A percentile compares a stretch with the other conserved stretches of the same genome.
These are phyloP conservation scores for Chaetomiaceae sp. DNA, from an alignment of 2,329 filamentous ascomycete species.

Conservation along the genomic window DNA sequence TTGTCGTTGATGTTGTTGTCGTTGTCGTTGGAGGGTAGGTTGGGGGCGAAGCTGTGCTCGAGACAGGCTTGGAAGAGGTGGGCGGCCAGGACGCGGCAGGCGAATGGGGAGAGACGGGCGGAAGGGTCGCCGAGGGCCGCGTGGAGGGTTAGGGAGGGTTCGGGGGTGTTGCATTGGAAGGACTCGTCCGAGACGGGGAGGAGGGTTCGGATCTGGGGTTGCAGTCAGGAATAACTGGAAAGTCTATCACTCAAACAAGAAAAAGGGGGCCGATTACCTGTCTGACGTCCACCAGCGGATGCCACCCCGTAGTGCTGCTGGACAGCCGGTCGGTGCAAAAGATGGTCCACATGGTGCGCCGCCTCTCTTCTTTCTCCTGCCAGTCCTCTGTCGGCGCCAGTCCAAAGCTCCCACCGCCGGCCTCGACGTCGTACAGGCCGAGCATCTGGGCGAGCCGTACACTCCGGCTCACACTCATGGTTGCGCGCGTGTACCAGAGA, in stretches of 20 bases:
- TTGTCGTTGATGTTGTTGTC: not conserved
- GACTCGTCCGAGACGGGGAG: not conserved
- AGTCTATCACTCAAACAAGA: too few relatives aligned
- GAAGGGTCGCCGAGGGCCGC: not conserved
- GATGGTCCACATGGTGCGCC: conserved; percentile 3
- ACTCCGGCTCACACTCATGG: not conserved
- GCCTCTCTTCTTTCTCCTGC: not conserved
- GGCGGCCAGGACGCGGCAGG: not conserved
- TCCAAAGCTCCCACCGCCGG: not conserved
- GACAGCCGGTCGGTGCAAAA: conserved; percentile 2
- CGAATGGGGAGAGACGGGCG: not conserved
- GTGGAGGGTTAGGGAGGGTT: not conserved
- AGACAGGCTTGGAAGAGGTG: conserved; percentile 1
- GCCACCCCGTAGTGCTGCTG: conserved; percentile 2
- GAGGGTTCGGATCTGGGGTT: not conserved
- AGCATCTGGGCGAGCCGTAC: conserved; percentile 4
- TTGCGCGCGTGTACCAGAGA: not conserved
- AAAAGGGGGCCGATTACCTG: not conserved
- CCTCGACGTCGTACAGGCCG: conserved; percentile 2
- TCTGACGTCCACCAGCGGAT: not conserved
- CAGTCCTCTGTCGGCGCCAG: not conserved
- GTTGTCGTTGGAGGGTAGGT: not conserved
- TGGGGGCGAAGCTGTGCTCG: conserved; percentile 7
- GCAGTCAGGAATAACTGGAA: not conserved
- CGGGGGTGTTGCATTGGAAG: not conserved